Evolutionary conservation across 2,329 filamentous ascomycete genomes (phyloP).

Genomic region (Colletotrichum noveboracense): DNA sequence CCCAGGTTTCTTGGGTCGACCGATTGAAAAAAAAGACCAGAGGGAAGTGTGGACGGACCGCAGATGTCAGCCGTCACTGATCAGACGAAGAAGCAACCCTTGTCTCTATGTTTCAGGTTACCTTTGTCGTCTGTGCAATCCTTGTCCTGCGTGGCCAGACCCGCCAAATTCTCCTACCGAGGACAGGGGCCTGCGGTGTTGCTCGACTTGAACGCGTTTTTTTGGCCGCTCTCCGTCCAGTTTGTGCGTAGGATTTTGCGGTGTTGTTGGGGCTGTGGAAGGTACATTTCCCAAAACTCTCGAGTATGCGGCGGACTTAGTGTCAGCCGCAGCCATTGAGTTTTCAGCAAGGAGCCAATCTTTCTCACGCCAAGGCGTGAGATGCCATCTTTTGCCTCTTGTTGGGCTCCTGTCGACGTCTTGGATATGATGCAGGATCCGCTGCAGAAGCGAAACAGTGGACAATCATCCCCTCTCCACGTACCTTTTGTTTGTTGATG

Average conservation of each 20-base stretch:
- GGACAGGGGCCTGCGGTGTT: background rate
- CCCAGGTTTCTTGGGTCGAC: background rate
- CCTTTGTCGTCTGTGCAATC: conserved; percentile 13
- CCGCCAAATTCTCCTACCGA: conserved; percentile 17
- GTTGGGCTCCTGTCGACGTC: background rate
- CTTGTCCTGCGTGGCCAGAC: conserved; percentile 16
- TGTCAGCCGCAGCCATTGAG: background rate
- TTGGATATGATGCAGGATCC: background rate
- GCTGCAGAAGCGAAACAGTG: background rate
- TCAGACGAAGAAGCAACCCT: conserved; percentile 17
- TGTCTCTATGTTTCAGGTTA: conserved; percentile 22
- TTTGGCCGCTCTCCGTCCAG: background rate
- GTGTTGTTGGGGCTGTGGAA: background rate
- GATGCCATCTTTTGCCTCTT: background rate
- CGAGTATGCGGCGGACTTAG: background rate
- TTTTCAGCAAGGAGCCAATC: background rate
- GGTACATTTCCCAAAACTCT: background rate
- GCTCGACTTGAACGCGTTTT: background rate
- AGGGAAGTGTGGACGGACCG: background rate
- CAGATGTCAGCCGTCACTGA: conserved; percentile 19
- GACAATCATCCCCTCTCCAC: background rate
- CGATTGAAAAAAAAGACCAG: background rate
- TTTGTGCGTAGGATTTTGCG: background rate
- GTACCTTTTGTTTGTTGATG: background rate
- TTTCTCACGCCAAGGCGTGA: background rate